Conservation (phyloP, 768 basidiomycete genomes). For the Mycena albidolilacea region DNA sequence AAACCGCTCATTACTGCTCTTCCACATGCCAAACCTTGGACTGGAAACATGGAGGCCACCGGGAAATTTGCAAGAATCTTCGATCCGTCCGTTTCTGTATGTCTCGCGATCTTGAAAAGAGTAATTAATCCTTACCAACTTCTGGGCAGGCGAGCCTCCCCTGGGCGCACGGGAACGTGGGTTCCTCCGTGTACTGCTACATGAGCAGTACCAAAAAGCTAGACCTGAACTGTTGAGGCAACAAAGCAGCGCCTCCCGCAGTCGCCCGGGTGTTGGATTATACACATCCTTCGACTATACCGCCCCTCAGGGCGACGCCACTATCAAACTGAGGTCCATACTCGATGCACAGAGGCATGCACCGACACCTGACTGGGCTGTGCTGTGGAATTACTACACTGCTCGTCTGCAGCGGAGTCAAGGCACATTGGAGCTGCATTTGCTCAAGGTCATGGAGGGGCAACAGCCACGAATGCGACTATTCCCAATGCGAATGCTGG, state of each 20-base stretch:
- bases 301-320: neutral
- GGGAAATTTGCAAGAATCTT: neutral
- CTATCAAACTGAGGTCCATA: neutral
- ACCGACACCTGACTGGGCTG: neutral
- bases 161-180: neutral
- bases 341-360: neutral
- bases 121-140: neutral
- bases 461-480: neutral
- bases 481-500: neutral
- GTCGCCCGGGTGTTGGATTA: neutral
- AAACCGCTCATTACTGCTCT: slow-evolving; percentile 8
- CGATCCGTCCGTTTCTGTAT: neutral
- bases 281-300: slow-evolving; percentile 2
- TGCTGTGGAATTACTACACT: neutral
- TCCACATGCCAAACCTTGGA: slow-evolving; percentile 1
- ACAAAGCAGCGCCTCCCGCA: neutral
- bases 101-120: neutral
- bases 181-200: neutral
- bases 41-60: slow-evolving; percentile 14
- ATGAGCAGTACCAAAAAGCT: neutral
- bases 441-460: neutral
- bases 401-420: neutral
- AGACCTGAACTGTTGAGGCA: neutral
- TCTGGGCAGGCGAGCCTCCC: neutral
- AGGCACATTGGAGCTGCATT: neutral